Evolutionary conservation across 805 yeast genomes (phyloP), one percentile per base, ranked within the genome.

Genomic region (Pichia californica): DNA sequence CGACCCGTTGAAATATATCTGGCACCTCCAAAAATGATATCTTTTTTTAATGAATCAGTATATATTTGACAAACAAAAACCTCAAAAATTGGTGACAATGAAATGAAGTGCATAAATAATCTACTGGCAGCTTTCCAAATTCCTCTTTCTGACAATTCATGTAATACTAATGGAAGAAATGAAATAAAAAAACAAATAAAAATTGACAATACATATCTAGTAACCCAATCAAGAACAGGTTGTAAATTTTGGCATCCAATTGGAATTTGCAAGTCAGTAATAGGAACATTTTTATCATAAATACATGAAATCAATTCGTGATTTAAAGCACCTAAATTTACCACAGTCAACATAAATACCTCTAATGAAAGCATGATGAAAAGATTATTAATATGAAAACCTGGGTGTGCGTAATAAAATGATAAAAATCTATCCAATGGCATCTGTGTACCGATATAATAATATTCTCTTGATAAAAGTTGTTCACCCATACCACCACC

Each of bases 401-500:
- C 98, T 10, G 96, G 91, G 62, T 91, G 98, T 0, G 98, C 98
- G 65, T 91, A 91, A 63, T 86, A 91, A 64, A 91, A 91, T 0
- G 97, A 87, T 41, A 91, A 64, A 66, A 91, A 89, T 38, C 96
- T 66, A 60, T 91, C 97, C 35, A 89, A 71, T 3, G 96, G 95
- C 43, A 91, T 68, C 53, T 81, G 87, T 2, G 96, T 87, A 2
- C 98, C 97, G 47, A 91, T 63, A 62, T 86, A 88, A 61, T 82
- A 91, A 63, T 89, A 88, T 57, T 91, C 98, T 56, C 98, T 74
- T 6, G 96, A 87, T 28, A 91, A 66, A 62, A 89, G 75, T 62
- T 91, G 98, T 60, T 91, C 98, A 8, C 98, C 98, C 98, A 91
- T 91, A 40, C 98, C 98, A 34, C 96, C 93, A 3, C 98, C 98